phyloP scores from a whole-genome alignment of 2,329 filamentous ascomycete genomes.

The Colletotrichum viniferum region DNA sequence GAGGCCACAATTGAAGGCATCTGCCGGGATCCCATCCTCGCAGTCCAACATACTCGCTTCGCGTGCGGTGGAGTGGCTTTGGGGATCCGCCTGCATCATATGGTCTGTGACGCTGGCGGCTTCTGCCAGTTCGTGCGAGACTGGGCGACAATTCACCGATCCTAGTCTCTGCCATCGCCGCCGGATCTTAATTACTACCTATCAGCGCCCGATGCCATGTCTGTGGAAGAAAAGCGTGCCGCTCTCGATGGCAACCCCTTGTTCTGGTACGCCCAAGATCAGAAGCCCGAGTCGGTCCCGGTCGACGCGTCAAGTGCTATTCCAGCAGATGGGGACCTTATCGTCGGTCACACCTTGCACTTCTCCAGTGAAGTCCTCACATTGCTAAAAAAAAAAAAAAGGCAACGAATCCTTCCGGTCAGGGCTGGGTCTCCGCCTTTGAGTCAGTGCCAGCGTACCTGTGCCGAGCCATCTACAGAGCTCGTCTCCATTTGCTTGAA shows the following conservation, averaged over 20 bases:
- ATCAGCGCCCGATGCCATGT: not conserved
- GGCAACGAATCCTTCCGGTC: not conserved
- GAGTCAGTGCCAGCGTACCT: not conserved
- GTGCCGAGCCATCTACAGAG: not conserved
- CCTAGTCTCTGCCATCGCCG: not conserved
- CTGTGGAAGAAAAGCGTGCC: not conserved
- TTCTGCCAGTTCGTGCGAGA: not conserved
- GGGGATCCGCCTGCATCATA: not conserved
- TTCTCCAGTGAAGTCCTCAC: not conserved
- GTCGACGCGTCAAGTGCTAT: not conserved
- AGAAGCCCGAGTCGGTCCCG: accelerated
- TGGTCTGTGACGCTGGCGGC: not conserved
- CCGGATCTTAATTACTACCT: not conserved
- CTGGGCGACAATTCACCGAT: not conserved
- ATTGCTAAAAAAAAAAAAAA: not conserved
- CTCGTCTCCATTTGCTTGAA: not conserved
- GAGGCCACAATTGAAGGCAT: not conserved
- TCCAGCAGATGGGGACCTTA: no score
- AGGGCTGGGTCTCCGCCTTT: not conserved
- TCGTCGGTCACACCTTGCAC: not conserved
- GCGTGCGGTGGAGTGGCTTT: not conserved
- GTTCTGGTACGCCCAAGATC: not conserved
- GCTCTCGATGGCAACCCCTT: not conserved
- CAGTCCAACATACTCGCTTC: not conserved
- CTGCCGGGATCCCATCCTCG: not conserved